Evolutionary conservation across 495 filamentous ascomycete genomes (phyloP).

Genomic region (Tuber brumale): DNA sequence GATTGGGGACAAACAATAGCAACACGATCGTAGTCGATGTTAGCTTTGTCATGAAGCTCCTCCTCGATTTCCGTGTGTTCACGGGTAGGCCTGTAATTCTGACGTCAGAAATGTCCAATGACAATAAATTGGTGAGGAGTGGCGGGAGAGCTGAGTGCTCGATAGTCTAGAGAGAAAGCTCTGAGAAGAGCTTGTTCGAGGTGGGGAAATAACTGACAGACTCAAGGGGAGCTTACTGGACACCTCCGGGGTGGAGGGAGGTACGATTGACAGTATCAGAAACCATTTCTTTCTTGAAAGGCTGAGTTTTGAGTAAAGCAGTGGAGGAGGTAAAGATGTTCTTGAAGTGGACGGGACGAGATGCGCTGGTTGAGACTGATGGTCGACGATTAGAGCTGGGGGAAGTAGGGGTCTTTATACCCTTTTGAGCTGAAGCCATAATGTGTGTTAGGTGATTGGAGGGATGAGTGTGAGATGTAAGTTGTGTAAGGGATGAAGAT

Average conservation of each 20-base stretch:
- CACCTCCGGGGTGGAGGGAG: slow-evolving; percentile 69
- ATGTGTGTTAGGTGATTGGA: slow-evolving; percentile 22
- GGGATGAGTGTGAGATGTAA: slow-evolving; percentile 2
- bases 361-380: slow-evolving; percentile 28
- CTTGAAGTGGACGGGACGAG: slow-evolving; percentile 15
- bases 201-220: neutral
- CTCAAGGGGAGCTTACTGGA: slow-evolving; percentile 58
- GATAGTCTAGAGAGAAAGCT: neutral
- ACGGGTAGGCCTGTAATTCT: slow-evolving; percentile 58
- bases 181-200: slow-evolving; percentile 6
- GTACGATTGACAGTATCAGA: slow-evolving; percentile 40
- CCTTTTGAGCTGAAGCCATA: slow-evolving; percentile 27
- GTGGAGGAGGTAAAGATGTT: slow-evolving; percentile 22
- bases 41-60: slow-evolving; percentile 93
- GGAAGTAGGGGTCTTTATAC: slow-evolving; percentile 38
- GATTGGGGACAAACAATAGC: slow-evolving; percentile 67
- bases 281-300: slow-evolving; percentile 37
- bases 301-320: slow-evolving; percentile 19
- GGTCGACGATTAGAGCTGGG: slow-evolving; percentile 27
- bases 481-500: slow-evolving; percentile 5
- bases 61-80: slow-evolving; percentile 96
- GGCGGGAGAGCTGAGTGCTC: slow-evolving; percentile 14
- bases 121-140: slow-evolving; percentile 19
- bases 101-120: slow-evolving; percentile 24
- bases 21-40: slow-evolving; percentile 98